Evolutionary conservation across 1,284 basidiomycete genomes (phyloP).

Genomic region (Microbotryum saponariae): DNA sequence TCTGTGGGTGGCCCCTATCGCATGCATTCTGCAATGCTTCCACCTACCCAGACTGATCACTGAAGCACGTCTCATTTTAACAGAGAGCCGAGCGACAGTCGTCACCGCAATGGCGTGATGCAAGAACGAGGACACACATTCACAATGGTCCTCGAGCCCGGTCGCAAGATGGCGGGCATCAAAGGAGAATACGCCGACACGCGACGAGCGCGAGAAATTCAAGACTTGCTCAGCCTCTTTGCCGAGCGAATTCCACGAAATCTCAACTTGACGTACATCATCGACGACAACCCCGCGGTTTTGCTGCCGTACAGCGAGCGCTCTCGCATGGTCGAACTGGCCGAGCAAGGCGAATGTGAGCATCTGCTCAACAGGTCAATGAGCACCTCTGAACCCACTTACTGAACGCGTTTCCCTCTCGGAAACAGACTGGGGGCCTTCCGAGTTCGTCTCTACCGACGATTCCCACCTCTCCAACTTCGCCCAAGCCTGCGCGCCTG

Average conservation of each 20-base stretch:
- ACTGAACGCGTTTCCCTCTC: background rate
- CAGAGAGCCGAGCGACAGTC: slow-evolving; percentile 28
- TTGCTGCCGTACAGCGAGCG: slow-evolving; percentile 44
- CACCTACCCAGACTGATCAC: slow-evolving; percentile 34
- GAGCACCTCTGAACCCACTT: background rate
- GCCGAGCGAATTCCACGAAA: slow-evolving; percentile 39
- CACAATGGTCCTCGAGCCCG: slow-evolving; percentile 30
- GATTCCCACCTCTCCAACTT: slow-evolving; percentile 32
- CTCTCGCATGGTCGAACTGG: slow-evolving; percentile 42
- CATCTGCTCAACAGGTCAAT: background rate
- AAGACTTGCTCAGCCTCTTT: slow-evolving; percentile 40
- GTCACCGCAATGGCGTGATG: slow-evolving; percentile 34
- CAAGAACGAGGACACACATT: slow-evolving; percentile 37
- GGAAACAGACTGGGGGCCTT: slow-evolving; percentile 30
- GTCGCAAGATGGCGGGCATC: slow-evolving; percentile 11
- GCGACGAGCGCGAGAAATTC: slow-evolving; percentile 35
- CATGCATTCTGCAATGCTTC: slow-evolving; percentile 16
- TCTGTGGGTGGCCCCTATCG: slow-evolving; percentile 13
- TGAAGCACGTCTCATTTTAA: background rate
- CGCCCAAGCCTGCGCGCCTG: slow-evolving; percentile 34
- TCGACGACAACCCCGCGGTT: slow-evolving; percentile 47
- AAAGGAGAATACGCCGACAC: slow-evolving; percentile 30
- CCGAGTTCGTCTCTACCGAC: slow-evolving; percentile 33
- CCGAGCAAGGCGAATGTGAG: slow-evolving; percentile 43
- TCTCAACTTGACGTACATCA: slow-evolving; percentile 44